Evolutionary conservation across 2,329 filamentous ascomycete species (phyloP), one percentile per base, ranked within the genome.

Genomic region (Neurospora crassa): DNA sequence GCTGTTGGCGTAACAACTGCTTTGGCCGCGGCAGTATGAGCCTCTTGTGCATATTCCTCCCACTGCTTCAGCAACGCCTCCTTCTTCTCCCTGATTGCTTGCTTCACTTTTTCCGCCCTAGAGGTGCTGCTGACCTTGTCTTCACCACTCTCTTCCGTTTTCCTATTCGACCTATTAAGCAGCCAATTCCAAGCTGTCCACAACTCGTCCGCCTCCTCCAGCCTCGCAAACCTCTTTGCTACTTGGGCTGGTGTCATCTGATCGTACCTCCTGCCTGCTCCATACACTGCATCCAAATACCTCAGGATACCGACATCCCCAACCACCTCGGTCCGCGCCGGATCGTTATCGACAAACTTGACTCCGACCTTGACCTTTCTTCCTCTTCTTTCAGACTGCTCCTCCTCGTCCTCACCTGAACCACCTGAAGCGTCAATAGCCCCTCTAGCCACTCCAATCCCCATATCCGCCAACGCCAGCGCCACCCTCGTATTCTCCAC

Each of bases 201-300:
- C 29, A 87, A 75, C 1, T 74, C 73, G 5, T 84, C 70, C 1
- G 78, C 83, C 70, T 80, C 74, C 71, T 86, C 82, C 74, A 88
- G 83, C 47, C 82, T 79, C 3, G 78, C 82, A 70, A 81, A 80
- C 67, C 78, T 76, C 69, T 74, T 77, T 1, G 82, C 84, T 4
- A 83, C 76, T 20, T 81, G 78, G 5, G 76, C 74, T 0, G 77
- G 68, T 12, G 74, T 70, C 3, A 72, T 53, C 71, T 78, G 74
- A 69, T 78, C 74, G 2, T 73, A 76, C 47, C 75, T 69, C 69
- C 77, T 79, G n/a, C 75, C 74, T 0, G 74, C 72, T 1, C 83
- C 82, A 72, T 89, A 84, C 14, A 83, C 79, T 2, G 85, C 82
- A 72, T 92, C 87, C 0, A 92, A 81, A 72, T 92, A 90, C 11